Percentiles rank a stretch among this genome's conserved stretches.
phyloP scores from a whole-genome alignment of 1,284 basidiomycete species.

The Rhizoctonia solani region DNA sequence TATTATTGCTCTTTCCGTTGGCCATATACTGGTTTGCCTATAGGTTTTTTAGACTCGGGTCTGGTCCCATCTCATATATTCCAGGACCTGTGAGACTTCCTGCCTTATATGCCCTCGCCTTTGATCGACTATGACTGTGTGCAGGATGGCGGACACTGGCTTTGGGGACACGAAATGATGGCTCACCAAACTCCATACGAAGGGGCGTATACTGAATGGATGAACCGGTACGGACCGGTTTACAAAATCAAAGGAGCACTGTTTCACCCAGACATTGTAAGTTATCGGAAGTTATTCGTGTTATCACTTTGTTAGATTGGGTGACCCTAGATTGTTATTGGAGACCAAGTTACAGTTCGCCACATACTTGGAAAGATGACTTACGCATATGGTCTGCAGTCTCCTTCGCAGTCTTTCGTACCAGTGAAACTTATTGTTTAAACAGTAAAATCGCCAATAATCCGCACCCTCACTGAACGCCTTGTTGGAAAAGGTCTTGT shows the following conservation, averaged over 20 bases:
- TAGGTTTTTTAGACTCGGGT: too few relatives aligned
- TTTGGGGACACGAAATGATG: constrained; percentile 26
- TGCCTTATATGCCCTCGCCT: too few relatives aligned
- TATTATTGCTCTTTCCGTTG: too few relatives aligned
- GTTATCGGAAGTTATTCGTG: neutral
- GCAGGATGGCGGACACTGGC: constrained; percentile 20
- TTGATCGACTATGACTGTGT: too few relatives aligned
- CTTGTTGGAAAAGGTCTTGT: constrained; percentile 44
- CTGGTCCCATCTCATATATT: too few relatives aligned
- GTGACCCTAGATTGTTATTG: constrained; percentile 42
- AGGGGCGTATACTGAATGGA: constrained; percentile 19
- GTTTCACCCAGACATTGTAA: constrained; percentile 34
- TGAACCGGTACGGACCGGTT: constrained; percentile 18
- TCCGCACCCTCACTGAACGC: constrained; percentile 44
- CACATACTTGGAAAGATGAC: constrained; percentile 43
- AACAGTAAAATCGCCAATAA: constrained; percentile 41
- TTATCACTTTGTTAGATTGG: neutral
- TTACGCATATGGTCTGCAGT: constrained; percentile 42
- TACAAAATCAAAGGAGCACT: constrained; percentile 34
- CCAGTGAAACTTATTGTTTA: constrained; percentile 13
- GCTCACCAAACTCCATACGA: neutral
- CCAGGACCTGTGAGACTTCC: too few relatives aligned
- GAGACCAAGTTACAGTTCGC: constrained; percentile 42
- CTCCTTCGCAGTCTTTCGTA: neutral
- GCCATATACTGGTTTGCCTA: too few relatives aligned